phyloP scores from a whole-genome alignment of 208 protist species.

The Leishmania tropica region DNA sequence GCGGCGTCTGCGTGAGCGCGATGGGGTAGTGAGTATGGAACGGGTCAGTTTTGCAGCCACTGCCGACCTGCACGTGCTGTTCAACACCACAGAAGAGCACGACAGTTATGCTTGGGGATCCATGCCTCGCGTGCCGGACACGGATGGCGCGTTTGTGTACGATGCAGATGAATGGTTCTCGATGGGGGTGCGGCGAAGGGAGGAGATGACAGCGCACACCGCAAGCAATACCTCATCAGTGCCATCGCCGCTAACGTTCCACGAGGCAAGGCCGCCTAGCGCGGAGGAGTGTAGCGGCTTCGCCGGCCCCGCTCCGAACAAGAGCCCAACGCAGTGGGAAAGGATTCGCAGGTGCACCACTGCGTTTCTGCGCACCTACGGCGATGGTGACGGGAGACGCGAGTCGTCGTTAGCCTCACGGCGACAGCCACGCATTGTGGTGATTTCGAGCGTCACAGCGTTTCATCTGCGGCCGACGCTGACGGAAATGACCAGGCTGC shows the following conservation, averaged over 20 bases:
- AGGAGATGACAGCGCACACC: background rate
- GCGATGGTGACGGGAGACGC: background rate
- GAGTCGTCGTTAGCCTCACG: background rate
- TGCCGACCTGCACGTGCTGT: background rate
- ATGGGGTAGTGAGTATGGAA: background rate
- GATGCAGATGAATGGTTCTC: conserved; percentile 26
- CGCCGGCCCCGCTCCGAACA: background rate
- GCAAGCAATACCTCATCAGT: background rate
- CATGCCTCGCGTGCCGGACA: background rate
- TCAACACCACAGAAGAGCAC: background rate
- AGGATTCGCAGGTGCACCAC: background rate
- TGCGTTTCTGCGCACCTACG: background rate
- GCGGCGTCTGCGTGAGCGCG: background rate
- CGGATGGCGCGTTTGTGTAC: conserved; percentile 2
- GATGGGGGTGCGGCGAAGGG: background rate
- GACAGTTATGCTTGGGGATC: conserved; percentile 12
- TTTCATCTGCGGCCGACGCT: conserved; percentile 21
- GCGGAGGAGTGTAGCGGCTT: background rate
- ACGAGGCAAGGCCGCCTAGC: background rate
- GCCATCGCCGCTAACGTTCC: background rate
- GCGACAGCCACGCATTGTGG: conserved; percentile 7
- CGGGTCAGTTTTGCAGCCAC: conserved; percentile 2
- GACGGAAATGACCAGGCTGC: conserved; percentile 17
- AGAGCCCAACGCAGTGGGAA: conserved; percentile 13
- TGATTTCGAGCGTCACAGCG: conserved; percentile 19